Percentiles rank a stretch among this genome's conserved stretches.
Evolutionary conservation across 2,329 filamentous ascomycete species (phyloP).

Genomic region (Aspergillus tanneri): DNA sequence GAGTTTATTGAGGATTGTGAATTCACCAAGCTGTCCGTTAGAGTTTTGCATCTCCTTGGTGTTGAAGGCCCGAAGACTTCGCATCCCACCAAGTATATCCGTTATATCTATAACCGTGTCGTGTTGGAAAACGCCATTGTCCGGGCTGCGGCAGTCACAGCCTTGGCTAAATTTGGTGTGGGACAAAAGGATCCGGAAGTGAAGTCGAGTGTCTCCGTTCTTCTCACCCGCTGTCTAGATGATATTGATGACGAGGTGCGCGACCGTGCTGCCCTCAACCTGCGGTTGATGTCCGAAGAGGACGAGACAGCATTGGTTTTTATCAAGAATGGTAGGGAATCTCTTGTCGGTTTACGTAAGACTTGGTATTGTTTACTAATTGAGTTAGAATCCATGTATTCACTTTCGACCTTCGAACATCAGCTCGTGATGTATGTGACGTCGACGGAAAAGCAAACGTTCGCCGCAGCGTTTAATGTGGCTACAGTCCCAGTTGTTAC

Average conservation of each 20-base stretch:
- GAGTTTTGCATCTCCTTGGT: conserved; percentile 90
- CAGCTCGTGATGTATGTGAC: conserved; percentile 98
- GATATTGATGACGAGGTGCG: conserved; percentile 97
- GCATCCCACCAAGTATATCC: conserved; percentile 96
- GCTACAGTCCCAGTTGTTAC: conserved; percentile 88
- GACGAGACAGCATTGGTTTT: conserved; percentile 83
- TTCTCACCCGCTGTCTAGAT: conserved; percentile 89
- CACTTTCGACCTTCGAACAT: conserved; percentile 90
- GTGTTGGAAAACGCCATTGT: conserved; percentile 97
- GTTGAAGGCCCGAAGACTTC: conserved; percentile 92
- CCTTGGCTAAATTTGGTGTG: conserved; percentile 94
- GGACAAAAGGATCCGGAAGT: conserved; percentile 95
- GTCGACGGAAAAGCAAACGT: conserved; percentile 81
- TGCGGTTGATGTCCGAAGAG: conserved; percentile 88
- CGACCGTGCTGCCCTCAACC: conserved; percentile 88
- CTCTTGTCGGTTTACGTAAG: background rate
- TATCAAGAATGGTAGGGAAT: conserved; percentile 77
- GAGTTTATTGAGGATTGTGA: conserved; percentile 99
- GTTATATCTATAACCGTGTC: conserved; percentile 98
- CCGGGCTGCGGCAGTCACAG: conserved; percentile 89
- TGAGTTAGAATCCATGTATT: conserved; percentile 81
- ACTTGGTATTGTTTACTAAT: conserved; percentile 21
- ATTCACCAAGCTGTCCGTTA: conserved; percentile 95
- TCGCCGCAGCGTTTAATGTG: conserved; percentile 84
- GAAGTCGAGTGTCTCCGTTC: conserved; percentile 89